Percentiles rank a stretch among this genome's conserved stretches.
These are phyloP conservation scores for Alternaria longipes DNA, from an alignment of 2,329 filamentous ascomycete genomes.

Conservation along the genomic window DNA sequence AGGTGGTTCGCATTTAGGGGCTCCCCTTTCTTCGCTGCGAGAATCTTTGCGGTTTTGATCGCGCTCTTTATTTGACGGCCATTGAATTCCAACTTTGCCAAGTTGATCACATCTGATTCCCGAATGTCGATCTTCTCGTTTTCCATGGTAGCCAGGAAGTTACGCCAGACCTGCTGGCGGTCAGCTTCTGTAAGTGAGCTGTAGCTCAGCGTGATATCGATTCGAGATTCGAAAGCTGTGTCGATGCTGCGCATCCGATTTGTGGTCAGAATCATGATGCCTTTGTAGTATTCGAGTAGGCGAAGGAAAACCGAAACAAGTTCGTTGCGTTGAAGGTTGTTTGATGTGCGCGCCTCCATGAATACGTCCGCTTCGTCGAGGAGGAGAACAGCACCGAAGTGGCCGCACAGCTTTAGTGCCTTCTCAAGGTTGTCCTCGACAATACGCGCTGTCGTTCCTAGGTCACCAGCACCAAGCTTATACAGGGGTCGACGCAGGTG, in stretches of 20 bases:
- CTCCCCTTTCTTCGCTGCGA: constrained; percentile 22
- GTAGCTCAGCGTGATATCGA: constrained; percentile 17
- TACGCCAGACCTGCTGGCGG: constrained; percentile 31
- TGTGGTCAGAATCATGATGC: constrained; percentile 57
- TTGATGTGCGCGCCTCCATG: constrained; percentile 57
- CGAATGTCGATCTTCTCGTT: constrained; percentile 4
- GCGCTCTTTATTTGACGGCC: constrained; percentile 18
- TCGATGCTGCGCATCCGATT: constrained; percentile 54
- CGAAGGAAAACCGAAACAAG: constrained; percentile 45
- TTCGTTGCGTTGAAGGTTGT: constrained; percentile 32
- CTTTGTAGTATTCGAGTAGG: constrained; percentile 55
- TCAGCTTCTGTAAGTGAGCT: constrained; percentile 51
- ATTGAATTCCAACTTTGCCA: constrained; percentile 13
- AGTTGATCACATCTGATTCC: constrained; percentile 2
- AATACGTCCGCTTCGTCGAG: constrained; percentile 59
- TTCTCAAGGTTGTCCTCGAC: constrained; percentile 25
- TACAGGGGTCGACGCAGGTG: constrained; percentile 17
- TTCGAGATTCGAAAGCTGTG: constrained; percentile 49
- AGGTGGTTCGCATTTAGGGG: constrained; percentile 17
- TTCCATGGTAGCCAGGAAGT: constrained; percentile 18
- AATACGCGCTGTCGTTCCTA: constrained; percentile 19
- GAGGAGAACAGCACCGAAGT: constrained; percentile 6
- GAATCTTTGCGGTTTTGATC: constrained; percentile 18
- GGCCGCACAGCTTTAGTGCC: constrained; percentile 13
- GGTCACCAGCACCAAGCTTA: constrained; percentile 17